A percentile compares a stretch with the other conserved stretches of the same genome.
Evolutionary conservation across 306 rosid species (phyloP).

Genomic region (Macrotyloma uniflorum): DNA sequence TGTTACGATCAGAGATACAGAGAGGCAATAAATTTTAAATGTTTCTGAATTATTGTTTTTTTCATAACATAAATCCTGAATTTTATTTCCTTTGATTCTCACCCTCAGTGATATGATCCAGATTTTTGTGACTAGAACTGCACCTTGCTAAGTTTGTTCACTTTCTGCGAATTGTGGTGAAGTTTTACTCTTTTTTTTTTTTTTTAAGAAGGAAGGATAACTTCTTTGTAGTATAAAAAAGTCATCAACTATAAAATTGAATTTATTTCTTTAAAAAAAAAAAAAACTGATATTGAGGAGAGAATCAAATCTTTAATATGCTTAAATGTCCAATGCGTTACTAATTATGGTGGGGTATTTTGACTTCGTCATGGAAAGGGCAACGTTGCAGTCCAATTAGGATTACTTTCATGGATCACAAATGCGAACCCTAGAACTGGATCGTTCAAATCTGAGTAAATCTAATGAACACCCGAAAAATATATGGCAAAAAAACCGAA

Average conservation of each 20-base stretch:
- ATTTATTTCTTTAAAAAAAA: too few species aligned
- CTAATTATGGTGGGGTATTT: neutral
- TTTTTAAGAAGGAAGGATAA: neutral
- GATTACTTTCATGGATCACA: too few species aligned
- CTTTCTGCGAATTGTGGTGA: neutral
- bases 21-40: conserved; percentile 46
- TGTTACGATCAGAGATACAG: conserved; percentile 34
- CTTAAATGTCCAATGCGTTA: neutral
- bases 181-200: neutral
- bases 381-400: too few species aligned
- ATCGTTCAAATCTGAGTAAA: too few species aligned
- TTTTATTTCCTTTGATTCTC: neutral
- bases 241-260: too few species aligned
- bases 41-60: conserved; percentile 24
- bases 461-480: too few species aligned
- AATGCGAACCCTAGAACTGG: too few species aligned
- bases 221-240: too few species aligned
- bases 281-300: neutral
- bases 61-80: neutral
- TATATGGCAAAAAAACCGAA: too few species aligned
- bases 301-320: neutral
- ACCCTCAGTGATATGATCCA: neutral
- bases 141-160: neutral
- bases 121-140: neutral
- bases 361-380: neutral